Evolutionary conservation across 352 stramenopile genomes (phyloP).

Genomic region (Pythium pectinolyticum): DNA sequence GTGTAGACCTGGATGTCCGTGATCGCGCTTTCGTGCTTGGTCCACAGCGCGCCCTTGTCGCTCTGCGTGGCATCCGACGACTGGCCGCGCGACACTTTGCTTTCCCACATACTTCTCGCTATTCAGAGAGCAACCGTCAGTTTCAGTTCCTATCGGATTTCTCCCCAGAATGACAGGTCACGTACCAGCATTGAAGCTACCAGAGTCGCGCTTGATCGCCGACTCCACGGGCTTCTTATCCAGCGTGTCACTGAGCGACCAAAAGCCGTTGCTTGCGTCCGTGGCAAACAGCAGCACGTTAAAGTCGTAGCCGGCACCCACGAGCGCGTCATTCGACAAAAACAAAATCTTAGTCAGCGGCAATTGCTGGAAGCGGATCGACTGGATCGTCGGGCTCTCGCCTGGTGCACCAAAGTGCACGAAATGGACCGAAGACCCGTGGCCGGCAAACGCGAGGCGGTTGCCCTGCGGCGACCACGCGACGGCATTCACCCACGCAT

Average conservation of each 20-base stretch:
- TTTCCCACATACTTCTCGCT: constrained; percentile 83
- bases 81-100: constrained; percentile 82
- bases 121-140: neutral
- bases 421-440: constrained; percentile 91
- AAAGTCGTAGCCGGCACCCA: constrained; percentile 91
- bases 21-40: constrained; percentile 86
- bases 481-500: constrained; percentile 90
- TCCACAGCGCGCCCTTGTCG: constrained; percentile 84
- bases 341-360: constrained; percentile 88
- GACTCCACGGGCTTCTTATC: constrained; percentile 74
- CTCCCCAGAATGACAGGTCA: neutral
- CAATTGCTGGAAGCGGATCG: constrained; percentile 84
- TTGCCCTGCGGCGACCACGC: constrained; percentile 91
- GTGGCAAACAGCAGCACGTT: constrained; percentile 90
- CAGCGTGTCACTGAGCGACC: constrained; percentile 74
- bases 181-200: constrained; percentile 69
- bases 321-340: constrained; percentile 84
- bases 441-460: constrained; percentile 86
- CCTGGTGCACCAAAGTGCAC: constrained; percentile 78
- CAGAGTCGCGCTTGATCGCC: constrained; percentile 55
- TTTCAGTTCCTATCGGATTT: neutral
- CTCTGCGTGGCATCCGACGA: constrained; percentile 78
- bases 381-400: constrained; percentile 80
- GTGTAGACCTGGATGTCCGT: constrained; percentile 78
- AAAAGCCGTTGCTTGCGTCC: constrained; percentile 75